Percentiles rank a stretch among this genome's conserved stretches.
These are phyloP conservation scores for Circinella umbellata DNA, from an alignment of 371 early-diverging fungal species.

Conservation along the genomic window DNA sequence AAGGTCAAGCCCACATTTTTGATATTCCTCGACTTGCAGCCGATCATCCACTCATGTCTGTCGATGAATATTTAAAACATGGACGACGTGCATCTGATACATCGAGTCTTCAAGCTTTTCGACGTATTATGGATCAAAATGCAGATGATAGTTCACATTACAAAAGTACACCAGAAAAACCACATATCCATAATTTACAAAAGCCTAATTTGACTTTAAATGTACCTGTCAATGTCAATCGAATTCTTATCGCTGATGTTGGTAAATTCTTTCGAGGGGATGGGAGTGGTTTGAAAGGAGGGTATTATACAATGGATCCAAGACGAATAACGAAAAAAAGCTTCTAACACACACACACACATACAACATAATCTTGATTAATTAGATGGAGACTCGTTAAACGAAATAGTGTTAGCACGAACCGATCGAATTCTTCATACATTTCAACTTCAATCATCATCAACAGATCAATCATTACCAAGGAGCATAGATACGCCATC, in stretches of 20 bases:
- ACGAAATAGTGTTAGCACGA: conserved; percentile 80
- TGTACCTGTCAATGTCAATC: conserved; percentile 83
- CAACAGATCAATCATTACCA: background rate
- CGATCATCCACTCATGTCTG: conserved; percentile 25
- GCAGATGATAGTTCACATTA: conserved; percentile 9
- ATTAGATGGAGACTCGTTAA: conserved; percentile 73
- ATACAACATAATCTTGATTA: no score
- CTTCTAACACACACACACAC: no score
- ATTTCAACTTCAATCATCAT: conserved; percentile 50
- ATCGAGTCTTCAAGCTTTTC: conserved; percentile 42
- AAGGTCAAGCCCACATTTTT: conserved; percentile 72
- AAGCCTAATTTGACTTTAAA: conserved; percentile 69
- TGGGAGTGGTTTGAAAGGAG: conserved; percentile 7
- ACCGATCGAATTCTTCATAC: conserved; percentile 83
- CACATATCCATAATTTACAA: conserved; percentile 46
- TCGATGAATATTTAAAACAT: conserved; percentile 45
- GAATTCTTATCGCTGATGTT: conserved; percentile 76
- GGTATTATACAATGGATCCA: no score
- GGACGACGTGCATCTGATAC: conserved; percentile 49
- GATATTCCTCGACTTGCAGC: conserved; percentile 43
- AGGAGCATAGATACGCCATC: conserved; percentile 7
- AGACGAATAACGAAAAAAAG: no score
- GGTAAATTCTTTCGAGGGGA: conserved; percentile 65
- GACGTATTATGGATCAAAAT: conserved; percentile 31
- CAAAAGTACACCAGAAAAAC: background rate